These are phyloP conservation scores for Salvia sclarea DNA, from an alignment of 305 asterid species.

Conservation along the genomic window DNA sequence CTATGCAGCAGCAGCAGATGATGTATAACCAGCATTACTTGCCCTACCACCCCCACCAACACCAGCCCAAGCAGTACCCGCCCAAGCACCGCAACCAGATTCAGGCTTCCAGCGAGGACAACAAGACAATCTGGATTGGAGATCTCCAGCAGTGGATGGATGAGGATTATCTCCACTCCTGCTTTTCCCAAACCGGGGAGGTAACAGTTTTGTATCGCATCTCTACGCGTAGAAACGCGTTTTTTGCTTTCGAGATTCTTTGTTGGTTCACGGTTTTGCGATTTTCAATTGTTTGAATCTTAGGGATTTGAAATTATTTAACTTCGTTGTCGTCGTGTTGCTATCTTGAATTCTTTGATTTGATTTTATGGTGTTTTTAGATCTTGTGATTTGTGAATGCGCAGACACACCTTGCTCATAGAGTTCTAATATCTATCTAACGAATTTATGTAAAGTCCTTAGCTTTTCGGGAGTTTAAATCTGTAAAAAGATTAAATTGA, in stretches of 20 bases:
- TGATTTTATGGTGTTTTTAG: neutral
- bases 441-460: neutral
- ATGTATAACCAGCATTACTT: slow-evolving; percentile 65
- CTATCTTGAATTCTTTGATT: neutral
- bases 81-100: slow-evolving; percentile 48
- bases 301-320: slow-evolving; percentile 19
- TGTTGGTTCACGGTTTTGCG: neutral
- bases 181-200: slow-evolving; percentile 68
- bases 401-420: neutral
- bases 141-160: slow-evolving; percentile 94
- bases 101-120: slow-evolving; percentile 63
- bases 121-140: slow-evolving; percentile 86
- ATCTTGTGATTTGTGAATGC: neutral
- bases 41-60: slow-evolving; percentile 60
- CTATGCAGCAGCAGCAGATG: slow-evolving; percentile 69
- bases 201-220: slow-evolving; percentile 25
- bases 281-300: neutral
- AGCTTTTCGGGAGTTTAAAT: neutral
- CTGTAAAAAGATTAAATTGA: neutral
- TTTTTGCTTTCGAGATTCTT: slow-evolving; percentile 8
- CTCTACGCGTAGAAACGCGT: neutral
- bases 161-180: slow-evolving; percentile 67
- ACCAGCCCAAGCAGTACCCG: slow-evolving; percentile 45
- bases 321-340: slow-evolving; percentile 1
- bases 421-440: neutral